Evolutionary conservation across 345 rosid species (phyloP).

Genomic region (Acer yangbiense): DNA sequence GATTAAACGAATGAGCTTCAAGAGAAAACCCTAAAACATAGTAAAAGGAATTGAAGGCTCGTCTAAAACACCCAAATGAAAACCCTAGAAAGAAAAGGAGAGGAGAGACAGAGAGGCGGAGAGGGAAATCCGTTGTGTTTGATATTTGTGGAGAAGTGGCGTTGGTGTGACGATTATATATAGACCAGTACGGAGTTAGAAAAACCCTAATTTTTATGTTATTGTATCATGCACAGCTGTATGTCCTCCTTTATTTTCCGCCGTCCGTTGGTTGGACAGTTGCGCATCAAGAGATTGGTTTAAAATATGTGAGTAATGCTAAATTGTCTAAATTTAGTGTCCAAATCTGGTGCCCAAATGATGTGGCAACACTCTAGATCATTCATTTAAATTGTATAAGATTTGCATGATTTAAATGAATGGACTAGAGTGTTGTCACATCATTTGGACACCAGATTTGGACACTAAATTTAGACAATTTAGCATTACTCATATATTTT

Average conservation of each 20-base stretch:
- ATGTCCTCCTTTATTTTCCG: not conserved
- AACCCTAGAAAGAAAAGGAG: not conserved
- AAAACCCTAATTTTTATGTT: conserved; percentile 15
- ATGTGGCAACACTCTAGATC: no score
- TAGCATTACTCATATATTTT: no score
- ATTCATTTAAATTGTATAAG: no score
- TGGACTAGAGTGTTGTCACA: no score
- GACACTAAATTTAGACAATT: no score
- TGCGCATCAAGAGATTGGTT: not conserved
- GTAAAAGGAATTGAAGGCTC: not conserved
- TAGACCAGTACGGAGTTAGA: not conserved
- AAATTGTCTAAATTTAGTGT: no score
- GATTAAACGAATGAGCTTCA: not conserved
- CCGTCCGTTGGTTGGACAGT: not conserved
- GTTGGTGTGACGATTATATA: not conserved
- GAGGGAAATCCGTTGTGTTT: not conserved
- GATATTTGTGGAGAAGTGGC: not conserved
- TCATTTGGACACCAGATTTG: no score
- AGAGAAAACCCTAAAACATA: not conserved
- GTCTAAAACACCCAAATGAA: not conserved
- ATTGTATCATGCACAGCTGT: not conserved
- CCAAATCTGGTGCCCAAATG: no score
- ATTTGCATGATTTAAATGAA: no score
- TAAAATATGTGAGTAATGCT: no score
- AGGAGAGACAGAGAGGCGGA: not conserved